Base-by-base conservation (phyloP, 1,284 basidiomycete species). In the Cutaneotrichosporon sp. region DNA sequence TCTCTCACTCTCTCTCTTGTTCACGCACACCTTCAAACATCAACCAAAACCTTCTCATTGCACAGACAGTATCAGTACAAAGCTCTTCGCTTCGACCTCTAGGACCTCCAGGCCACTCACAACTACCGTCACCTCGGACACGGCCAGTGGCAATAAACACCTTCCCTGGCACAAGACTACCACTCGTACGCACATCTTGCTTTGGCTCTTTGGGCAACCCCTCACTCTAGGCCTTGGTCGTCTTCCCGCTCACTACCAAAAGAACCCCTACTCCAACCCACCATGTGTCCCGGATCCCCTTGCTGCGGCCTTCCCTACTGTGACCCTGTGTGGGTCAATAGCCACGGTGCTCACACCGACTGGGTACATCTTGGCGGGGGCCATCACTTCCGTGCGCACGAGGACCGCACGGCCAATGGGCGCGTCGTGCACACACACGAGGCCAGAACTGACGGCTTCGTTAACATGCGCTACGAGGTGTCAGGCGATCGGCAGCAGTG, bases 351-450 rank as follows among this genome's bases (percentile, higher is more conserved):
- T 10, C 36, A 42, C 36, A 56, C 55, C 26, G 36, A 56, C 14
- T 56, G 38, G 36, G 14, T 22, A 6, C 40, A 42, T 38, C 18
- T 18, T 9, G 26, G 38, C 14, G 6, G 5, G 4, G 55, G 38
- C 13, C 55, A 56, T 14, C 55, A 56, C 55, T 56, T 42, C 38
- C 38, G 26, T 22, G 55, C 38, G 7, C 55, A 56, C 55, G 55
- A 56, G 38, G 26, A 22, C 36, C 55, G 55, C 36, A 42, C 22
- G 7, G 18, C 5, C 13, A 14, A 11, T 5, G 55, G 55, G 4
- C 55, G 55, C 22, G 55, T 56, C 14, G 55, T 56, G 55, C 36
- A 38, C 22, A 42, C 55, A 4, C 55, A 56, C 34, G 55, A 56
- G 22, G 26, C 38, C 8, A 18, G 34, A 18, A 21, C 11, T 22